Evolutionary conservation across 2,329 filamentous ascomycete species (phyloP).

Genomic region (Neofusicoccum umdonicola): DNA sequence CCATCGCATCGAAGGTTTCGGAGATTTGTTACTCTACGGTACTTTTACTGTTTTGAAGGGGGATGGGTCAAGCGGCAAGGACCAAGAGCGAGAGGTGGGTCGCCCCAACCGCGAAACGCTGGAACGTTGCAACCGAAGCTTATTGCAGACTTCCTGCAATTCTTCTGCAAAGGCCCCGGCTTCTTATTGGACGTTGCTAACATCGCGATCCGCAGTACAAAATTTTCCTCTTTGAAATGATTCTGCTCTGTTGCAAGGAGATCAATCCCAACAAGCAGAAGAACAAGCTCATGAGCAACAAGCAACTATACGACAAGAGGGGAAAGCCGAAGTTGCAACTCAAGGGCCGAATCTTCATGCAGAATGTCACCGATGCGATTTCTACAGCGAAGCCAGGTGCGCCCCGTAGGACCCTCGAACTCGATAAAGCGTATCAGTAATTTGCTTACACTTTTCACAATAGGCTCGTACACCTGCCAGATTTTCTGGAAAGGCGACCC

Average conservation of each 20-base stretch:
- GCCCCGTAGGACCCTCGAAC: slow-evolving; percentile 45
- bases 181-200: slow-evolving; percentile 12
- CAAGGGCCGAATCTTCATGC: slow-evolving; percentile 98
- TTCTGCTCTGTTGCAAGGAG: slow-evolving; percentile 96
- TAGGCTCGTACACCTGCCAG: slow-evolving; percentile 90
- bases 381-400: slow-evolving; percentile 77
- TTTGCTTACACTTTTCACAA: background rate
- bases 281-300: slow-evolving; percentile 68
- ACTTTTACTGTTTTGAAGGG: slow-evolving; percentile 87
- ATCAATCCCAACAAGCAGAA: slow-evolving; percentile 79
- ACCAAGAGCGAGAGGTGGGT: slow-evolving; percentile 84
- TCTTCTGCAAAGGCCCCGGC: background rate
- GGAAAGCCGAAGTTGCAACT: slow-evolving; percentile 79
- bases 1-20: slow-evolving; percentile 86
- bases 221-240: slow-evolving; percentile 95
- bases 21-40: slow-evolving; percentile 81
- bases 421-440: background rate
- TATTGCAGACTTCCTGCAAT: slow-evolving; percentile 13
- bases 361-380: slow-evolving; percentile 94
- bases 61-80: slow-evolving; percentile 69
- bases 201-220: slow-evolving; percentile 66
- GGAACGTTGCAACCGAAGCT: slow-evolving; percentile 14
- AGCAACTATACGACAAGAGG: slow-evolving; percentile 65
- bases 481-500: slow-evolving; percentile 99
- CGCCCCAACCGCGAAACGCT: slow-evolving; percentile 13